A percentile compares a stretch with the other conserved stretches of the same genome.
These are phyloP conservation scores for Mariannaea sp. DNA, from an alignment of 2,329 filamentous ascomycete species.

Conservation along the genomic window DNA sequence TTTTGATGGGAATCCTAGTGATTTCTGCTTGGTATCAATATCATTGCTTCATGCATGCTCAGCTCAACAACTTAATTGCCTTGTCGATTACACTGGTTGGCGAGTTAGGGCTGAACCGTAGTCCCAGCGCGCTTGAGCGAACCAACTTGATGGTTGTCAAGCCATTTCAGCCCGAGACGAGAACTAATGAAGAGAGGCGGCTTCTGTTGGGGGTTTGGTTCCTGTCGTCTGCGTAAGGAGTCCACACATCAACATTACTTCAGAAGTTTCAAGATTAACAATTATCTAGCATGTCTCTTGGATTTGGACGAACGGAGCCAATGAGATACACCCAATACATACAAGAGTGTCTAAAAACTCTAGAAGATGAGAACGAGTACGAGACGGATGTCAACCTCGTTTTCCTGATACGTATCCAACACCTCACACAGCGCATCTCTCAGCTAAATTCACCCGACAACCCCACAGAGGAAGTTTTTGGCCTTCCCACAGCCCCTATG, in stretches of 20 bases:
- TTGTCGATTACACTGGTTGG: conserved; percentile 53
- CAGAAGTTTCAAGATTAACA: conserved; percentile 10
- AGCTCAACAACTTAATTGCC: conserved; percentile 56
- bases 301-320: conserved; percentile 52
- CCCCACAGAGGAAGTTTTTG: conserved; percentile 41
- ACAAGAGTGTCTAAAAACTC: conserved; percentile 53
- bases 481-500: conserved; percentile 47
- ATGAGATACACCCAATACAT: conserved; percentile 59
- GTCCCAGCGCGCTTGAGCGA: conserved; percentile 48
- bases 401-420: conserved; percentile 54
- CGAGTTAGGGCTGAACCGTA: conserved; percentile 52
- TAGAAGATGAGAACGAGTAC: conserved; percentile 51
- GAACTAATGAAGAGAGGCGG: conserved; percentile 58
- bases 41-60: conserved; percentile 58
- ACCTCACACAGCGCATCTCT: conserved; percentile 56
- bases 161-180: conserved; percentile 44
- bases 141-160: conserved; percentile 49
- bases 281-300: conserved; percentile 46
- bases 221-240: conserved; percentile 56
- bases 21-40: conserved; percentile 59
- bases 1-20: conserved; percentile 55
- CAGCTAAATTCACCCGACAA: conserved; percentile 46
- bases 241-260: fast-evolving
- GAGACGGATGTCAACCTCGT: conserved; percentile 53
- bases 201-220: conserved; percentile 60